phyloP scores from a whole-genome alignment of 768 basidiomycete genomes.

The Nidula microcarpa region DNA sequence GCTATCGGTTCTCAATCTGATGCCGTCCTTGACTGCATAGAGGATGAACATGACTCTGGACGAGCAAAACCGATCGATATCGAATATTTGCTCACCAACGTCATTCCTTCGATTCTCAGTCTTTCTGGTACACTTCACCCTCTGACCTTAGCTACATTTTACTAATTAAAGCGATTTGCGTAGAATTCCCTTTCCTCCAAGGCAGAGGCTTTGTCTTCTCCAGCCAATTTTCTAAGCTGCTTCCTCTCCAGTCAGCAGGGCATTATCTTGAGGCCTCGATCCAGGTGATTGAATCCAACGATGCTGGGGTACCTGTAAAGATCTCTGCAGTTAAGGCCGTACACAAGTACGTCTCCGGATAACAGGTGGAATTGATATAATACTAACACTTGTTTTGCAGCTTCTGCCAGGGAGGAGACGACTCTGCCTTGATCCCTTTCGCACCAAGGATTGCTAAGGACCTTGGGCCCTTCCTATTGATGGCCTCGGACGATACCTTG shows the following conservation, averaged over 20 bases:
- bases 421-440: slow-evolving; percentile 56
- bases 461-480: slow-evolving; percentile 77
- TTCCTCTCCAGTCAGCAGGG: slow-evolving; percentile 69
- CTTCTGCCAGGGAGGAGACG: slow-evolving; percentile 66
- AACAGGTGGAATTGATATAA: not conserved
- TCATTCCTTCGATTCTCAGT: slow-evolving; percentile 74
- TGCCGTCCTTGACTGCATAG: slow-evolving; percentile 68
- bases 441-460: slow-evolving; percentile 75
- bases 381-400: slow-evolving; percentile 29
- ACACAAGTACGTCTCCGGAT: slow-evolving; percentile 65
- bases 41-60: slow-evolving; percentile 69
- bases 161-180: not conserved
- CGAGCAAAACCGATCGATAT: slow-evolving; percentile 72
- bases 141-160: not conserved
- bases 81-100: slow-evolving; percentile 66
- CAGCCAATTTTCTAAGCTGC: slow-evolving; percentile 75
- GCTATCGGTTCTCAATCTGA: slow-evolving; percentile 80
- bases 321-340: slow-evolving; percentile 92
- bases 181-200: slow-evolving; percentile 90
- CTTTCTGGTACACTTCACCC: slow-evolving; percentile 52
- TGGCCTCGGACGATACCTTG: slow-evolving; percentile 84
- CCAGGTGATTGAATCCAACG: slow-evolving; percentile 72
- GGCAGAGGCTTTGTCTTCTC: slow-evolving; percentile 95
- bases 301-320: slow-evolving; percentile 83
- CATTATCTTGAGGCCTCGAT: slow-evolving; percentile 89